Base-by-base conservation (phyloP, 768 basidiomycete species). In the Mycena belliarum region DNA sequence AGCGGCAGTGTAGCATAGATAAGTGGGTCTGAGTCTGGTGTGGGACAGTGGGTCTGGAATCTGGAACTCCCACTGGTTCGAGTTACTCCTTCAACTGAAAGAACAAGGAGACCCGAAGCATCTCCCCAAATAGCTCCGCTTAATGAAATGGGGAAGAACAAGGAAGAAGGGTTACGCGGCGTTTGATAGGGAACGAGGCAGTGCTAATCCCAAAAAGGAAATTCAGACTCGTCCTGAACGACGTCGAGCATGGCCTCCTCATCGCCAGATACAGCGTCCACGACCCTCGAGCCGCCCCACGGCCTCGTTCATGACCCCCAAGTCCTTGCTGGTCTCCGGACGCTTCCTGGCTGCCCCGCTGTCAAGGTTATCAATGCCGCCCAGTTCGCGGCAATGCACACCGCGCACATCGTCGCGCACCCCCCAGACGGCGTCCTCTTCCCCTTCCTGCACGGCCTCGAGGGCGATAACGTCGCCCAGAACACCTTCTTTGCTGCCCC, bases 371-470 rank as follows among this genome's bases (percentile, higher is more conserved):
- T 81, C 51, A 61, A 73, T n/a, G 62, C 77, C 1, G 15, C 65
- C 21, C 72, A 82, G 56, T 92, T 91, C 67, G 76, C 85, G 4
- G 68, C 76, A 20, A 72, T 93, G 49, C 87, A 89, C 54, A 78
- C 83, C 65, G 70, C 76, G n/a, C 83, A 91, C 62, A 75, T 84
- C 60, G 77, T 82, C 56, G 73, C 83, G 1, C 89, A 95, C 71
- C 84, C 91, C 1, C 88, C 89, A 0, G 93, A 96, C 74, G 77
- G 80, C 38, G 80, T 88, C 64, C 82, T 95, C 55, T 96, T 96
- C 70, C 93, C 93, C 0, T 96, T 94, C 74, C 75, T 93, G 16
- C 93, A 95, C 66, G 91, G 93, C 42, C 78, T 95, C 59, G 93
- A 95, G 66, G 87, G 91, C 61, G 80, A 86, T 57, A 92, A 93